Percentiles rank a stretch among this genome's conserved stretches.
Evolutionary conservation across 2,329 filamentous ascomycete species (phyloP).

Genomic region (Penicillium sp.): DNA sequence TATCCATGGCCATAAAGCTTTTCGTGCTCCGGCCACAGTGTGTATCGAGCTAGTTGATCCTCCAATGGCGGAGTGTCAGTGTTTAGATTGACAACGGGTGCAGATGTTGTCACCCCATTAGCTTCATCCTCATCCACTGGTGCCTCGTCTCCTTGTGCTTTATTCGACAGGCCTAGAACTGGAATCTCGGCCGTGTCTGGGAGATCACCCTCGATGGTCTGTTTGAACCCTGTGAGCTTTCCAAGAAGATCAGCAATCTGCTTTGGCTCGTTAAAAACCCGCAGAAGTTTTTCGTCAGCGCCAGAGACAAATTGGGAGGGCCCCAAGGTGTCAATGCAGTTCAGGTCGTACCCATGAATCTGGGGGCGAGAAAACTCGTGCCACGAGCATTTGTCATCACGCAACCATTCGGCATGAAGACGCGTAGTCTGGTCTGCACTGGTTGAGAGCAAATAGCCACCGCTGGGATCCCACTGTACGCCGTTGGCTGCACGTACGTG

Average conservation of each 20-base stretch:
- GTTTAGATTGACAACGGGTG: slow-evolving; percentile 46
- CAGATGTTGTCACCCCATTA: slow-evolving; percentile 36
- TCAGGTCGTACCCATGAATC: slow-evolving; percentile 97
- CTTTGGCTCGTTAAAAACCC: slow-evolving; percentile 88
- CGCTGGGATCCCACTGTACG: slow-evolving; percentile 78
- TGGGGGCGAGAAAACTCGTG: slow-evolving; percentile 95
- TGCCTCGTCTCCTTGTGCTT: slow-evolving; percentile 65
- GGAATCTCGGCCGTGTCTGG: slow-evolving; percentile 93
- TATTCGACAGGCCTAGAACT: slow-evolving; percentile 92
- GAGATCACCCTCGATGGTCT: slow-evolving; percentile 47
- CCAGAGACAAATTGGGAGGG: slow-evolving; percentile 82
- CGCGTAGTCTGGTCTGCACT: slow-evolving; percentile 91
- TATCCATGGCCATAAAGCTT: slow-evolving; percentile 98
- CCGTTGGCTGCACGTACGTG: slow-evolving; percentile 81
- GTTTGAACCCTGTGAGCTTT: slow-evolving; percentile 63
- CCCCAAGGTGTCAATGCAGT: slow-evolving; percentile 80
- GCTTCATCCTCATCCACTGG: slow-evolving; percentile 39
- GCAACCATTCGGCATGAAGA: slow-evolving; percentile 77
- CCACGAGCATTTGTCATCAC: slow-evolving; percentile 63
- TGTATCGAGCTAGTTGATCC: slow-evolving; percentile 84
- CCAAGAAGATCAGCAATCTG: slow-evolving; percentile 74
- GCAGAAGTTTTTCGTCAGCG: slow-evolving; percentile 95
- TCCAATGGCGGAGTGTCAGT: slow-evolving; percentile 78
- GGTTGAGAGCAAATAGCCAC: slow-evolving; percentile 83
- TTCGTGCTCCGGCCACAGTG: slow-evolving; percentile 92